Evolutionary conservation across 2,329 filamentous ascomycete genomes (phyloP), one percentile per base, ranked within the genome.

Genomic region (Trichophyton rubrum): DNA sequence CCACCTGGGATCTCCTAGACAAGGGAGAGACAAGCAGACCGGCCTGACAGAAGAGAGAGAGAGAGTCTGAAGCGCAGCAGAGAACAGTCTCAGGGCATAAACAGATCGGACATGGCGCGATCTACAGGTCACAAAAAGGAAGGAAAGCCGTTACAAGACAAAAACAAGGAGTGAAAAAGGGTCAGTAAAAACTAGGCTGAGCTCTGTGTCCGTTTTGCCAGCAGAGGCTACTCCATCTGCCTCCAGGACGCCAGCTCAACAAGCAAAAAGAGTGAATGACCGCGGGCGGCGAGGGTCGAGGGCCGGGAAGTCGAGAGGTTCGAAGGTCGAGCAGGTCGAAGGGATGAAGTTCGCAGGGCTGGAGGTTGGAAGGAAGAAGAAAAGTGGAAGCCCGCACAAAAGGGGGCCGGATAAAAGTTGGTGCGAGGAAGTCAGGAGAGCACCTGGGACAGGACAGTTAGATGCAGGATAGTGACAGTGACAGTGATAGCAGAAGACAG

Each of bases 161-260:
- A 68, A 66, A 69, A 57, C 72, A 43, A 47, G 64, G 66, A 60
- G 17, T 38, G 55, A 53, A 33, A 53, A 53, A 53, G 27, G 49
- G 40, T 43, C 40, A 7, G 40, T 43, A 17, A n/a, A n/a, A 43
- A 17, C 40, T 5, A 38, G 33, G 33, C 9, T 17, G 6, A 43
- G n/a, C 40, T 43, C 15, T 20, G 11, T 17, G 6, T 43, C 40
- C n/a, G 40, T 38, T 13, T n/a, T n/a, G 13, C 15, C 40, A 43
- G n/a, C 40, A n/a, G 40, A 43, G 3, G 40, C 55, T 43, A 22
- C 55, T 40, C 55, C 55, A 40, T 27, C 13, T 30, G 27, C 27
- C 7, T 30, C 27, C 27, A 41, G 15, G 38, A 13, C 38, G 13
- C 15, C 38, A n/a, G 15, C 11, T 27, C 8, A 35, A 35, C 7